phyloP scores from a whole-genome alignment of 768 basidiomycete genomes.

The Pleurotus eryngii region DNA sequence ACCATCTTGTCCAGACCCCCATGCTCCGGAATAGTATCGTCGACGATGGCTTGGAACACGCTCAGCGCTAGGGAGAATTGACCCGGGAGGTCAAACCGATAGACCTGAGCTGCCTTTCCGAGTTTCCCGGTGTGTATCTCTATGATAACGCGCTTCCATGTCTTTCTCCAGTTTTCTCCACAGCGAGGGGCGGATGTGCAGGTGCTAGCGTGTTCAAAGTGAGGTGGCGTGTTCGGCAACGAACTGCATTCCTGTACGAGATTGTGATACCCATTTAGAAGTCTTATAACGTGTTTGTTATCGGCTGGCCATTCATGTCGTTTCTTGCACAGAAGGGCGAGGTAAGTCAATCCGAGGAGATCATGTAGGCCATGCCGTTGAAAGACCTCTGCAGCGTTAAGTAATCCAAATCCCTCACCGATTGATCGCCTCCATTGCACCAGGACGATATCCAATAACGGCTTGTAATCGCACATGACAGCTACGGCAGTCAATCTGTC shows the following conservation, averaged over 20 bases:
- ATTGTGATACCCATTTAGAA: constrained; percentile 51
- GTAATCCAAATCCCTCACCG: constrained; percentile 40
- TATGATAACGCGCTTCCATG: constrained; percentile 44
- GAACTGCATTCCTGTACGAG: constrained; percentile 42
- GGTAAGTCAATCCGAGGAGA: constrained; percentile 48
- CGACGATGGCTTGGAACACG: constrained; percentile 41
- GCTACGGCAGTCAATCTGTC: constrained; percentile 43
- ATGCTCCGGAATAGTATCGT: constrained; percentile 36
- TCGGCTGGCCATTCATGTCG: constrained; percentile 47
- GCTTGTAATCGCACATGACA: constrained; percentile 43
- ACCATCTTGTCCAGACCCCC: constrained; percentile 37
- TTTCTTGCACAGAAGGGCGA: constrained; percentile 50
- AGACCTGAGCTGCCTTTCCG: constrained; percentile 3
- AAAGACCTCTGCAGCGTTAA: constrained; percentile 41
- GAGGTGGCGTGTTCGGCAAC: constrained; percentile 39
- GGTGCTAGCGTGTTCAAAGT: constrained; percentile 36
- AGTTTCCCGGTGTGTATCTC: constrained; percentile 20
- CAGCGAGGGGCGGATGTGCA: constrained; percentile 41
- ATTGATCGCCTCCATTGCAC: constrained; percentile 47
- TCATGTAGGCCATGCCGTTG: constrained; percentile 44
- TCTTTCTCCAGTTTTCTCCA: constrained; percentile 38
- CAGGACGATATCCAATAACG: constrained; percentile 39
- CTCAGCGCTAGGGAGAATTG: constrained; percentile 46
- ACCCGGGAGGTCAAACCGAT: constrained; percentile 35
- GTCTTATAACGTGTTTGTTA: constrained; percentile 43